Percentiles rank a stretch among this genome's conserved stretches.
Conservation (phyloP, 2,329 filamentous ascomycete species). For the Ophiocordyceps unilateralis region DNA sequence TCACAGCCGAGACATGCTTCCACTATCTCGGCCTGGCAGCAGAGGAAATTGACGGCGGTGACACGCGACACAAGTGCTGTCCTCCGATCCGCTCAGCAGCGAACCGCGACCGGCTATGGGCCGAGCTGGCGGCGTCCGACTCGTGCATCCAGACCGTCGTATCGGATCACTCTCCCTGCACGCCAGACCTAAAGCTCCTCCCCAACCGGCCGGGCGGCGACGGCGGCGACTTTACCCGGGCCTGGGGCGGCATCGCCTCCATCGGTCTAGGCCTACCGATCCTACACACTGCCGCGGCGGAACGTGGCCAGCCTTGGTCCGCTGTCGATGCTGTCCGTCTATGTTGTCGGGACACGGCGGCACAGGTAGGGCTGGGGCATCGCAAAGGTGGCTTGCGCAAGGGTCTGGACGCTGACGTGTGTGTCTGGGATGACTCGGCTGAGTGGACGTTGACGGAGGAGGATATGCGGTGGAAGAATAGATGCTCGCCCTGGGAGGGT, state of each 20-base stretch:
- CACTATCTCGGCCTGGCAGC: conserved; percentile 79
- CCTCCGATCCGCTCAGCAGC: conserved; percentile 68
- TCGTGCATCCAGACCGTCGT: conserved; percentile 85
- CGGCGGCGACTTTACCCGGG: conserved; percentile 67
- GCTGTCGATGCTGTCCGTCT: conserved; percentile 69
- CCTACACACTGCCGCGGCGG: conserved; percentile 62
- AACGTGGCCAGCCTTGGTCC: conserved; percentile 37
- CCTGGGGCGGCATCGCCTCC: conserved; percentile 91
- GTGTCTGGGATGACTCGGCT: conserved; percentile 75
- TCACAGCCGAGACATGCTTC: conserved; percentile 91
- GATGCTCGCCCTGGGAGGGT: conserved; percentile 79
- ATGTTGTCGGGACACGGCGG: conserved; percentile 73
- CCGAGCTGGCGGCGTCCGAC: conserved; percentile 51
- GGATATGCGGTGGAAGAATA: conserved; percentile 90
- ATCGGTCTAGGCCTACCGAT: conserved; percentile 88
- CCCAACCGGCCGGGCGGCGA: conserved; percentile 40
- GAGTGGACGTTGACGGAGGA: conserved; percentile 56
- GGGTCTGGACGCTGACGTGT: conserved; percentile 76
- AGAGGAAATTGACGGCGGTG: conserved; percentile 66
- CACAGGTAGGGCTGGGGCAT: conserved; percentile 69
- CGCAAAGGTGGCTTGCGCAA: conserved; percentile 61
- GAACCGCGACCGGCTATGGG: conserved; percentile 80
- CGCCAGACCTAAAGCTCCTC: conserved; percentile 80
- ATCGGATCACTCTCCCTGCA: conserved; percentile 91
- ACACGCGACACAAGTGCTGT: conserved; percentile 90